Evolutionary conservation across 148 eudicot species (phyloP).

Genomic region (Beta vulgaris): DNA sequence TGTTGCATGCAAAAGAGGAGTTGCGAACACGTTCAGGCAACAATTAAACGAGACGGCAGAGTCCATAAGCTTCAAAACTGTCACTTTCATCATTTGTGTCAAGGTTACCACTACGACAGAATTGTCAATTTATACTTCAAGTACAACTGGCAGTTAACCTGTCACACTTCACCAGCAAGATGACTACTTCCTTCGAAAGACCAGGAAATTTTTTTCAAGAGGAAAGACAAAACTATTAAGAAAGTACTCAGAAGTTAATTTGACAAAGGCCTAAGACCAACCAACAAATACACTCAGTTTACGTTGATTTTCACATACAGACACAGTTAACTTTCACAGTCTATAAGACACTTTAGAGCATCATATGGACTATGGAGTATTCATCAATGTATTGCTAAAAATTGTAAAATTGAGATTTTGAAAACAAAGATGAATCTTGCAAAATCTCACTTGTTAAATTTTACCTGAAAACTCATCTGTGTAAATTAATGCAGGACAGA

Average conservation of each 20-base stretch:
- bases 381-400: too few species aligned
- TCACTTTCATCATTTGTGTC: background rate
- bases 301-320: too few species aligned
- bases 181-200: background rate
- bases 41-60: constrained; percentile 23
- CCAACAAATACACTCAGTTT: background rate
- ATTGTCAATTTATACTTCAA: constrained; percentile 13
- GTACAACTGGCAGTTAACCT: background rate
- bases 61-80: background rate
- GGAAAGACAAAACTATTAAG: background rate
- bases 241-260: background rate
- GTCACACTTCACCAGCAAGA: constrained; percentile 14
- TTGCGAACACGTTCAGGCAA: constrained; percentile 38
- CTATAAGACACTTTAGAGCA: too few species aligned
- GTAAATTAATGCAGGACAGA: too few species aligned
- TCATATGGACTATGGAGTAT: too few species aligned
- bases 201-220: background rate
- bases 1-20: constrained; percentile 29
- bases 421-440: too few species aligned
- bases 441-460: too few species aligned
- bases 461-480: too few species aligned
- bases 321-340: too few species aligned
- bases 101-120: constrained; percentile 22
- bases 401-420: too few species aligned
- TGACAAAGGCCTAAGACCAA: background rate